These are phyloP conservation scores for Paragyromitra xinjiangensis DNA, from an alignment of 495 filamentous ascomycete species.

Conservation along the genomic window DNA sequence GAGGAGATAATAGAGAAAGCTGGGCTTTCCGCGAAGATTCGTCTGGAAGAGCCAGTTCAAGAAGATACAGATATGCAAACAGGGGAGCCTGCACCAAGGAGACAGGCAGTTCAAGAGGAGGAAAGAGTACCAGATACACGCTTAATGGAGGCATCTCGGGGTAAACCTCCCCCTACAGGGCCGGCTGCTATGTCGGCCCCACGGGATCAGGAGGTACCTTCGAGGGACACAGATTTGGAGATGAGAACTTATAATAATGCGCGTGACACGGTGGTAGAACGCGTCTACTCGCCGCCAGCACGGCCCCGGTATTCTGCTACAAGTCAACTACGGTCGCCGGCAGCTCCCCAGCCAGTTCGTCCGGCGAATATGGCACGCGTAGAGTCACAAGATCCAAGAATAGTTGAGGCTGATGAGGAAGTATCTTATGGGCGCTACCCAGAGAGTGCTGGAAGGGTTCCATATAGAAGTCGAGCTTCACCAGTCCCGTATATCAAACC, in stretches of 20 bases:
- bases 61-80: constrained; percentile 44
- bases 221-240: constrained; percentile 30
- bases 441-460: constrained; percentile 28
- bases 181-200: constrained; percentile 46
- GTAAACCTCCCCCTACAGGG: constrained; percentile 44
- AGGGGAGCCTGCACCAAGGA: constrained; percentile 20
- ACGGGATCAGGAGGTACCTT: constrained; percentile 35
- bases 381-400: constrained; percentile 54
- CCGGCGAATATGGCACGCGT: constrained; percentile 57
- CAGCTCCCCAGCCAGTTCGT: constrained; percentile 55
- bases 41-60: constrained; percentile 29
- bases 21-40: constrained; percentile 38
- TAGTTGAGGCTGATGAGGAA: constrained; percentile 54
- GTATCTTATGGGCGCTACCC: constrained; percentile 43
- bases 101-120: constrained; percentile 23
- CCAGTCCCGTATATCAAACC: constrained; percentile 53
- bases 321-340: constrained; percentile 54
- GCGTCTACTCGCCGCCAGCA: constrained; percentile 48
- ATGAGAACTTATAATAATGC: constrained; percentile 38
- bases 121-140: constrained; percentile 34
- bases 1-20: constrained; percentile 50
- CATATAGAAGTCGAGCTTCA: constrained; percentile 44
- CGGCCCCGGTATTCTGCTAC: constrained; percentile 52
- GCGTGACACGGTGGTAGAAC: constrained; percentile 28
- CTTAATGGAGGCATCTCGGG: constrained; percentile 43